A percentile compares a stretch with the other conserved stretches of the same genome.
These are phyloP conservation scores for Byssochlamys sp. DNA, from an alignment of 2,329 filamentous ascomycete species.

Conservation along the genomic window DNA sequence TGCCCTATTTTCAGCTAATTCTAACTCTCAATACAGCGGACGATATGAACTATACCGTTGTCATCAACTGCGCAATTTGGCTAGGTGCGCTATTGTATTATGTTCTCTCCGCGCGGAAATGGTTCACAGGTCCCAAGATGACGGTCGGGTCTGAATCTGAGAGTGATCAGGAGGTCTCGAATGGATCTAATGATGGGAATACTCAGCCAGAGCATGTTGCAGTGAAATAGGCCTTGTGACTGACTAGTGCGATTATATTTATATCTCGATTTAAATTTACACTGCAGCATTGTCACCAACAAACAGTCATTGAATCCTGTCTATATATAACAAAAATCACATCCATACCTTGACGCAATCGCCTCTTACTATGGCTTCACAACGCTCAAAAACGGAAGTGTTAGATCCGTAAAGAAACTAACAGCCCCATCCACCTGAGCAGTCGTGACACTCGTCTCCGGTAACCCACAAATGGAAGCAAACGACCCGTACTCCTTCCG, in stretches of 20 bases:
- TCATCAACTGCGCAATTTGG: slow-evolving; percentile 53
- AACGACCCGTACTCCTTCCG: neutral
- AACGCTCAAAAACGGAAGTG: neutral
- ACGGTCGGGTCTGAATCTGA: slow-evolving; percentile 35
- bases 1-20: slow-evolving; percentile 1
- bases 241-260: neutral
- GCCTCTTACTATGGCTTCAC: neutral
- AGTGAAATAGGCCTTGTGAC: neutral
- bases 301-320: neutral
- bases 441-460: neutral
- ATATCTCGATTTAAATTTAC: neutral
- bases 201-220: neutral
- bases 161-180: neutral
- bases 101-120: slow-evolving; percentile 47
- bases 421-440: neutral
- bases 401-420: neutral
- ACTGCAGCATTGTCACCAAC: no score
- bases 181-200: neutral
- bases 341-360: no score
- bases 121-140: slow-evolving; percentile 51
- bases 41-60: slow-evolving; percentile 55
- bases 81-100: slow-evolving; percentile 49
- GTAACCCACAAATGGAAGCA: neutral
- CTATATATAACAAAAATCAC: no score
- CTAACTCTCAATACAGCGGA: slow-evolving; percentile 20